Evolutionary conservation across 2,329 filamentous ascomycete species (phyloP).

Genomic region (Colletotrichum godetiae): DNA sequence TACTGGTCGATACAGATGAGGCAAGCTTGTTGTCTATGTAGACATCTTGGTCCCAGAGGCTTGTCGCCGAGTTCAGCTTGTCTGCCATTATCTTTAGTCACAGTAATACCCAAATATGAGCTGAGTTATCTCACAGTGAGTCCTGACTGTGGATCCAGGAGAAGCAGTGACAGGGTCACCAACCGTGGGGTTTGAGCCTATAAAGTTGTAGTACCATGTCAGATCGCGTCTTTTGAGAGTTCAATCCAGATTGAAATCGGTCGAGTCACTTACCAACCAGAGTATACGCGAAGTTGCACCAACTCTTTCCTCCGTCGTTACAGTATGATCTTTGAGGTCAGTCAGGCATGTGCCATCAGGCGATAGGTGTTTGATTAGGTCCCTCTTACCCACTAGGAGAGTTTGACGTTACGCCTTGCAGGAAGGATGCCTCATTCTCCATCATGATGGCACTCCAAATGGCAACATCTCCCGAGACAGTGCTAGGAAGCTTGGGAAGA

Average conservation of each 20-base stretch:
- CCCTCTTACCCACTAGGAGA: slow-evolving; percentile 17
- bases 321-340: neutral
- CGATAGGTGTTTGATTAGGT: accelerated
- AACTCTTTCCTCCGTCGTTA: neutral
- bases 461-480: slow-evolving; percentile 10
- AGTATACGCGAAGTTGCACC: slow-evolving; percentile 23
- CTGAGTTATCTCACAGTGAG: neutral
- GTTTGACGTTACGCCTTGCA: slow-evolving; percentile 20
- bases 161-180: slow-evolving; percentile 9
- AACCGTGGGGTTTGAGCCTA: neutral
- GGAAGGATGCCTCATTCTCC: slow-evolving; percentile 12
- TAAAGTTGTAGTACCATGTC: neutral
- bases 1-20: slow-evolving; percentile 3
- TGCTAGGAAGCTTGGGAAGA: slow-evolving; percentile 8
- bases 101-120: neutral
- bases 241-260: neutral
- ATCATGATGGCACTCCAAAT: slow-evolving; percentile 28
- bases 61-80: neutral
- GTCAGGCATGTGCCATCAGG: neutral
- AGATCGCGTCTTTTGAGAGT: neutral
- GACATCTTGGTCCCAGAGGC: slow-evolving; percentile 7
- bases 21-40: slow-evolving; percentile 6
- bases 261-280: neutral
- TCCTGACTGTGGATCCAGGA: neutral
- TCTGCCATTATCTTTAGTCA: neutral